Conservation (phyloP, 352 stramenopile species). For the Globisporangium iwayamae region DNA sequence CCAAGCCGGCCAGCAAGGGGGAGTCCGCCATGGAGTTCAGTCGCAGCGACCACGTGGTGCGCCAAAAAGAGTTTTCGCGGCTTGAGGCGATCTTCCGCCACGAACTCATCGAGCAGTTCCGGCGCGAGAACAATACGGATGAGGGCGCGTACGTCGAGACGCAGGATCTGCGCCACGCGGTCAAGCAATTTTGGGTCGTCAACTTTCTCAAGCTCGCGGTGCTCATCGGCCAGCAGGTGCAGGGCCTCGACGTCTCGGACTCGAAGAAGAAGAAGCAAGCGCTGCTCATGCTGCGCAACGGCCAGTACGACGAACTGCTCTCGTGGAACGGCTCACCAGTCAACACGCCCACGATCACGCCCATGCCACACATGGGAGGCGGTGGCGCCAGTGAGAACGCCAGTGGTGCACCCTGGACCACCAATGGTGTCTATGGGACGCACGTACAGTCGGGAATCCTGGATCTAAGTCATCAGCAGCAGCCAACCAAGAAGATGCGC, state of each 20-base stretch:
- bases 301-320: constrained; percentile 71
- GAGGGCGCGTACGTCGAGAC: constrained; percentile 71
- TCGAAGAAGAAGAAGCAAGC: constrained; percentile 81
- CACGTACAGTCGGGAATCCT: neutral
- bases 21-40: constrained; percentile 72
- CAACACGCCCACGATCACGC: constrained; percentile 35
- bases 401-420: constrained; percentile 22
- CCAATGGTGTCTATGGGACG: constrained; percentile 7
- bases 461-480: constrained; percentile 23
- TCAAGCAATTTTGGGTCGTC: constrained; percentile 83
- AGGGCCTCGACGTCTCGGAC: constrained; percentile 73
- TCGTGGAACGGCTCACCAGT: constrained; percentile 48
- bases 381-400: constrained; percentile 4
- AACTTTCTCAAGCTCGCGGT: constrained; percentile 86
- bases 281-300: constrained; percentile 73
- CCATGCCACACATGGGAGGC: constrained; percentile 28
- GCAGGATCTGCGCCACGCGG: constrained; percentile 62
- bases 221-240: constrained; percentile 65
- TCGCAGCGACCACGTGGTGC: constrained; percentile 49
- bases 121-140: constrained; percentile 80
- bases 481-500: constrained; percentile 48
- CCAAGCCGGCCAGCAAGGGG: constrained; percentile 52
- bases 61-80: constrained; percentile 69
- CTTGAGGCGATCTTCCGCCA: constrained; percentile 75
- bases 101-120: constrained; percentile 78